phyloP scores from a whole-genome alignment of 2,329 filamentous ascomycete species.

The Diaporthe vexans region DNA sequence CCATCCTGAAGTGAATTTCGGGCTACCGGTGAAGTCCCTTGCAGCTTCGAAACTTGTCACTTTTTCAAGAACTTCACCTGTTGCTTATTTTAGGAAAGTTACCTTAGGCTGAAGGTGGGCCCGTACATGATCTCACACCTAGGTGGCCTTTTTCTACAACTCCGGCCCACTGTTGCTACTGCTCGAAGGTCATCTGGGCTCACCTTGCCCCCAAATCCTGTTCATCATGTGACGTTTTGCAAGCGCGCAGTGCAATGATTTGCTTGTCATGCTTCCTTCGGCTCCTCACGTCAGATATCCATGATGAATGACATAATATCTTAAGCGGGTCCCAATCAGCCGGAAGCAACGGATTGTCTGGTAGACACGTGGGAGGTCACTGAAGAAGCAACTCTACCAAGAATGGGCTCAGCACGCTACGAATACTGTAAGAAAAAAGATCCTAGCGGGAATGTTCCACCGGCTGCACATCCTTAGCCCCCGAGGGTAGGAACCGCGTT shows the following conservation, averaged over 20 bases:
- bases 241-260: neutral
- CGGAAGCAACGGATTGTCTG: slow-evolving; percentile 1
- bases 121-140: neutral
- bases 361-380: slow-evolving; percentile 9
- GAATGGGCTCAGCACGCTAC: neutral
- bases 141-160: neutral
- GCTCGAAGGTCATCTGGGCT: neutral
- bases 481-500: slow-evolving; percentile 2
- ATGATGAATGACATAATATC: neutral
- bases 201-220: neutral
- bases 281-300: neutral
- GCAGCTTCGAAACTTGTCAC: slow-evolving; percentile 6
- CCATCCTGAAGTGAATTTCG: neutral
- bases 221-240: neutral
- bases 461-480: slow-evolving; percentile 17
- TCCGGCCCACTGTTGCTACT: neutral
- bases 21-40: slow-evolving; percentile 23
- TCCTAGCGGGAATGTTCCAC: neutral
- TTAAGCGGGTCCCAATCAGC: neutral
- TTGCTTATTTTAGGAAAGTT: slow-evolving; percentile 10
- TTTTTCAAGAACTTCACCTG: neutral
- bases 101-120: neutral
- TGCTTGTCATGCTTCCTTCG: neutral
- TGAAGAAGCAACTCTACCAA: slow-evolving; percentile 8
- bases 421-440: neutral